phyloP scores from a whole-genome alignment of 495 filamentous ascomycete species.

The Entonaema liquescens region DNA sequence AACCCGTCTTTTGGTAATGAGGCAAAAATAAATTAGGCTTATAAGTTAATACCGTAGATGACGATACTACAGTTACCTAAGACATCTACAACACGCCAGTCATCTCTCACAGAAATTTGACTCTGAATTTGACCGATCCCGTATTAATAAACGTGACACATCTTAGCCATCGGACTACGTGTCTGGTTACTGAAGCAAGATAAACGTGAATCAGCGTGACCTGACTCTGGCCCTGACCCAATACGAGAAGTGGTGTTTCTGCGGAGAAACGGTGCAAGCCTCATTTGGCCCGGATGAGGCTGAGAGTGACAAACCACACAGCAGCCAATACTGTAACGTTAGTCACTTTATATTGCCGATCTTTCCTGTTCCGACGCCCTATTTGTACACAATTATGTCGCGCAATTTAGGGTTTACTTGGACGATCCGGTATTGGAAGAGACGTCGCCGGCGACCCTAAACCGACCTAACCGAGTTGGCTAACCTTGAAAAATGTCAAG shows the following conservation, averaged over 20 bases:
- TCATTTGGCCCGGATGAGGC: conserved; percentile 38
- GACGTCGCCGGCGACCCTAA: background rate
- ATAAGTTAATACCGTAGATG: conserved; percentile 2
- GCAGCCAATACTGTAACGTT: conserved; percentile 41
- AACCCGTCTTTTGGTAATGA: background rate
- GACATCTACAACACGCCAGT: conserved; percentile 19
- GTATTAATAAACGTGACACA: conserved; percentile 13
- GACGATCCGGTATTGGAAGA: conserved; percentile 20
- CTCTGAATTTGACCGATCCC: conserved; percentile 1
- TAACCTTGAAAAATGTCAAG: conserved; percentile 17
- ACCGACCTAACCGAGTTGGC: conserved; percentile 18
- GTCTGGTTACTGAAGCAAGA: conserved; percentile 5
- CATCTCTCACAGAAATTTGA: conserved; percentile 5
- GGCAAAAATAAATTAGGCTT: conserved; percentile 4
- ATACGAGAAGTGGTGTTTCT: conserved; percentile 39
- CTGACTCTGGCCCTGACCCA: conserved; percentile 18
- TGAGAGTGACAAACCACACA: conserved; percentile 35
- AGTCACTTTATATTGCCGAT: conserved; percentile 35
- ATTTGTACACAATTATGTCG: conserved; percentile 18
- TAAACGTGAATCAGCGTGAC: conserved; percentile 24
- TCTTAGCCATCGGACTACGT: conserved; percentile 9
- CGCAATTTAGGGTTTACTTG: conserved; percentile 33
- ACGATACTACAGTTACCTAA: conserved; percentile 13
- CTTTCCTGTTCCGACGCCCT: conserved; percentile 25
- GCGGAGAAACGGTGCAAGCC: conserved; percentile 33